phyloP scores from a whole-genome alignment of 768 basidiomycete species.

The Asterophora parasitica region DNA sequence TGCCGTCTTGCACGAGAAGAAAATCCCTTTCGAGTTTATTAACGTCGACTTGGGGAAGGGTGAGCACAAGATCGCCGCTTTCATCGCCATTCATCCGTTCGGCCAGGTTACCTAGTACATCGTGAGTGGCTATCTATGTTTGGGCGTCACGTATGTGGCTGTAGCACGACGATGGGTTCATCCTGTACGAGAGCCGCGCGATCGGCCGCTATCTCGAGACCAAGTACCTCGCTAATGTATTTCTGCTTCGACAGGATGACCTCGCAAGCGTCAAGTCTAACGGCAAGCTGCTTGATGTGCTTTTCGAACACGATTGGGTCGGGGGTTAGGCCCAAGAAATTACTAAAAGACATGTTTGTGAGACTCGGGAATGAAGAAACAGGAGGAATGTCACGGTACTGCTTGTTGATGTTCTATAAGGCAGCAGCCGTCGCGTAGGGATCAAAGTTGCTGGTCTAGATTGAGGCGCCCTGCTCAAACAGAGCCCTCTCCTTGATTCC shows the following conservation, averaged over 20 bases:
- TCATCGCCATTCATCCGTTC: slow-evolving; percentile 53
- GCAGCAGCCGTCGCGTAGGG: slow-evolving; percentile 31
- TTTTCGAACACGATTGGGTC: slow-evolving; percentile 19
- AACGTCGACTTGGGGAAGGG: slow-evolving; percentile 36
- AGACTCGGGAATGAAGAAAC: no score
- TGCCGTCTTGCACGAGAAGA: slow-evolving; percentile 47
- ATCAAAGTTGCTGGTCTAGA: slow-evolving; percentile 53
- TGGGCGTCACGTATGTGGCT: no score
- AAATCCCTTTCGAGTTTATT: slow-evolving; percentile 50
- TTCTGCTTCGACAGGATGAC: slow-evolving; percentile 45
- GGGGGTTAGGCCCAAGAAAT: slow-evolving; percentile 6
- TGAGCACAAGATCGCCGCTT: slow-evolving; percentile 44
- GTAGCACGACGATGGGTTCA: no score
- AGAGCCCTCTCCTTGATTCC: slow-evolving; percentile 33
- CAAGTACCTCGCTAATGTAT: slow-evolving; percentile 39
- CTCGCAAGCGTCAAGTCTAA: slow-evolving; percentile 48
- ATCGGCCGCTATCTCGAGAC: no score
- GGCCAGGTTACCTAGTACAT: slow-evolving; percentile 60
- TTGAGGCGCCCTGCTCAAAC: slow-evolving; percentile 44
- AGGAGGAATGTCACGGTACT: slow-evolving; percentile 27
- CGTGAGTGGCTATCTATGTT: slow-evolving; percentile 20
- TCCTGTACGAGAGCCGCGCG: no score
- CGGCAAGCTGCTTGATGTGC: slow-evolving; percentile 24
- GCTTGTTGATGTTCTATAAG: slow-evolving; percentile 48
- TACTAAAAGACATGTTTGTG: no score